These are phyloP conservation scores for Inga oerstediana DNA, from an alignment of 306 rosid genomes.

Conservation along the genomic window DNA sequence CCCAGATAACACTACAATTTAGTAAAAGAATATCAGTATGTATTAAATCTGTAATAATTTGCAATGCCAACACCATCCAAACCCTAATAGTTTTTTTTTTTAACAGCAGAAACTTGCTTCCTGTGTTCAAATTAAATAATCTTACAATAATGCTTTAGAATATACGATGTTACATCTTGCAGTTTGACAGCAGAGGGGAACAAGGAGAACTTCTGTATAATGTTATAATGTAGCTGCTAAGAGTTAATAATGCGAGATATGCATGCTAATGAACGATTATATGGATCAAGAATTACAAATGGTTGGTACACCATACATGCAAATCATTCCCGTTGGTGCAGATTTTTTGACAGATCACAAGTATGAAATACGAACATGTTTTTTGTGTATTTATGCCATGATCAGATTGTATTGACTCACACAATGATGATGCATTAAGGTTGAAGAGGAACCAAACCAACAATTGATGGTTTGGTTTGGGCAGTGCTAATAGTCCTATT, in stretches of 20 bases:
- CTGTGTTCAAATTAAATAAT: not conserved
- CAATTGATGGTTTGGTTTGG: not conserved
- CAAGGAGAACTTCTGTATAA: not conserved
- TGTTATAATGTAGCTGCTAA: not conserved
- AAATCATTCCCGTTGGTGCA: not conserved
- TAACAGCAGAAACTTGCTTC: not conserved
- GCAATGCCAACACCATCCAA: not conserved
- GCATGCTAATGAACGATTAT: not conserved
- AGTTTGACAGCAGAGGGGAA: not conserved
- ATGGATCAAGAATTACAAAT: not conserved
- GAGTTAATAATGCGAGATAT: not conserved
- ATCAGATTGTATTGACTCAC: not conserved
- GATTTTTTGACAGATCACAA: not conserved
- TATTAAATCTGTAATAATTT: not conserved
- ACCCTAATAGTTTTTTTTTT: not conserved
- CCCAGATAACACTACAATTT: not conserved
- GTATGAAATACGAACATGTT: not conserved
- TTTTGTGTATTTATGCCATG: not conserved
- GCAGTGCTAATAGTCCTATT: not conserved
- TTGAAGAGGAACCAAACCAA: slow-evolving; percentile 19
- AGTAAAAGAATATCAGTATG: not conserved
- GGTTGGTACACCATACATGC: not conserved
- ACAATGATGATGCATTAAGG: not conserved
- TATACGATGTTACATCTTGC: not conserved
- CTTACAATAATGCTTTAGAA: not conserved